Conservation (phyloP, 1,284 basidiomycete species). For the Meira miltonrushii region DNA sequence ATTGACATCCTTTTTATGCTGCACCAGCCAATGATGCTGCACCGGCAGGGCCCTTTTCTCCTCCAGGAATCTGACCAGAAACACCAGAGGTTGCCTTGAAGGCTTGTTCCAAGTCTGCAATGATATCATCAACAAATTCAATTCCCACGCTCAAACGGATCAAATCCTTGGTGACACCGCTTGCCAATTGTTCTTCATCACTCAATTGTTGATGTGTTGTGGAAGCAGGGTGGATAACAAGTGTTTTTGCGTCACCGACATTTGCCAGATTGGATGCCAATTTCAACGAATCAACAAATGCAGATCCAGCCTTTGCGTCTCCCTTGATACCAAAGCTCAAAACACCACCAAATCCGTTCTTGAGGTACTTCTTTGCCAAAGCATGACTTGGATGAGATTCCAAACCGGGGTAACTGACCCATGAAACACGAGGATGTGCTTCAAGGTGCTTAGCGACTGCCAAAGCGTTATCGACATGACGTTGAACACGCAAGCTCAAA, state of each 20-base stretch:
- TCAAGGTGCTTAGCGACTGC: conserved; percentile 70
- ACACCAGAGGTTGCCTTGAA: conserved; percentile 1
- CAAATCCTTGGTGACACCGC: conserved; percentile 74
- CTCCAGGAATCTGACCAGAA: conserved; percentile 4
- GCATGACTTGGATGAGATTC: conserved; percentile 63
- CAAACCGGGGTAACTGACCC: conserved; percentile 79
- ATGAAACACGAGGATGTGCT: conserved; percentile 66
- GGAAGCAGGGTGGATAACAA: conserved; percentile 64
- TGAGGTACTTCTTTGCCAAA: conserved; percentile 58
- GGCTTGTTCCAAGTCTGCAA: conserved; percentile 70
- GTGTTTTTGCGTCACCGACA: conserved; percentile 55
- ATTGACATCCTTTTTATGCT: too few relatives aligned
- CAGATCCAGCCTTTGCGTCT: conserved; percentile 61
- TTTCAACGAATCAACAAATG: conserved; percentile 69
- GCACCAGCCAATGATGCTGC: too few relatives aligned
- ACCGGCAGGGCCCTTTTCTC: background rate
- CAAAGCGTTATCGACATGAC: conserved; percentile 71
- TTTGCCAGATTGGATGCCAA: conserved; percentile 73
- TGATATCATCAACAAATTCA: conserved; percentile 66
- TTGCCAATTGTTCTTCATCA: conserved; percentile 63
- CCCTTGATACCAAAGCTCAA: conserved; percentile 77
- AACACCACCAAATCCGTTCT: conserved; percentile 64
- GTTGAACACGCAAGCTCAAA: conserved; percentile 69
- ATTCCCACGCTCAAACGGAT: conserved; percentile 76
- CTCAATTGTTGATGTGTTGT: conserved; percentile 78